Percentiles rank a stretch among this genome's conserved stretches.
phyloP scores from a whole-genome alignment of 2,329 filamentous ascomycete species.

The Cytospora schulzeri region DNA sequence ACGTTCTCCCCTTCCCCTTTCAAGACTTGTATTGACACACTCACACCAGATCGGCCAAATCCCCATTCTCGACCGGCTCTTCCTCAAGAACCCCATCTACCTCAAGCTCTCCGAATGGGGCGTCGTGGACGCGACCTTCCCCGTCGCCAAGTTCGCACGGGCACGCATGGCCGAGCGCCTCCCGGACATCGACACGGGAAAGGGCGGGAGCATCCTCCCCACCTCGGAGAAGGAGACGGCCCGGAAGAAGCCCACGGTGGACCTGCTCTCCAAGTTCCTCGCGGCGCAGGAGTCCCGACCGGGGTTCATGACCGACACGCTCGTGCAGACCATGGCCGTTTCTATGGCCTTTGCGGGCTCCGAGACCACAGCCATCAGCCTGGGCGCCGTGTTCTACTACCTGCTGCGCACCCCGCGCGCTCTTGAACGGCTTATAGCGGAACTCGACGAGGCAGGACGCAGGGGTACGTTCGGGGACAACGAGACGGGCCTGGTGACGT shows the following conservation, averaged over 20 bases:
- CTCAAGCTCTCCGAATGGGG: constrained; percentile 69
- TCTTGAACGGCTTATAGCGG: constrained; percentile 31
- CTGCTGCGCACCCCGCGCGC: constrained; percentile 32
- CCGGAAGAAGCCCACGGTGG: constrained; percentile 46
- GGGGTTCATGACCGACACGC: constrained; percentile 69
- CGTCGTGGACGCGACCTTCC: constrained; percentile 68
- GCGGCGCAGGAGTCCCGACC: constrained; percentile 68
- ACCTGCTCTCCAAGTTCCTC: constrained; percentile 73
- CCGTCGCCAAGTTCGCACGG: constrained; percentile 72
- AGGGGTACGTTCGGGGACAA: constrained; percentile 19
- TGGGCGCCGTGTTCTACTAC: constrained; percentile 34
- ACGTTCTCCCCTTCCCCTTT: too few relatives aligned
- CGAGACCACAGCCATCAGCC: constrained; percentile 35
- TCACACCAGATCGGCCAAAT: constrained; percentile 67
- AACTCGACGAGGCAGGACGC: constrained; percentile 37
- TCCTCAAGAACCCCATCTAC: constrained; percentile 75
- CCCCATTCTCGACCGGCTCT: constrained; percentile 65
- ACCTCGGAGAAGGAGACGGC: constrained; percentile 41
- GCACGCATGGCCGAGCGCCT: constrained; percentile 68
- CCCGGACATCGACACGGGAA: constrained; percentile 41
- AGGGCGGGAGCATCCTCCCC: constrained; percentile 40
- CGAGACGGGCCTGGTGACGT: constrained; percentile 65
- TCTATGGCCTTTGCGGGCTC: constrained; percentile 41
- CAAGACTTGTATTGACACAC: constrained; percentile 1
- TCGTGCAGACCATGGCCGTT: constrained; percentile 72